Evolutionary conservation across 2,329 filamentous ascomycete species (phyloP), one percentile per base, ranked within the genome.

Genomic region (Coniochaeta hoffmannii): DNA sequence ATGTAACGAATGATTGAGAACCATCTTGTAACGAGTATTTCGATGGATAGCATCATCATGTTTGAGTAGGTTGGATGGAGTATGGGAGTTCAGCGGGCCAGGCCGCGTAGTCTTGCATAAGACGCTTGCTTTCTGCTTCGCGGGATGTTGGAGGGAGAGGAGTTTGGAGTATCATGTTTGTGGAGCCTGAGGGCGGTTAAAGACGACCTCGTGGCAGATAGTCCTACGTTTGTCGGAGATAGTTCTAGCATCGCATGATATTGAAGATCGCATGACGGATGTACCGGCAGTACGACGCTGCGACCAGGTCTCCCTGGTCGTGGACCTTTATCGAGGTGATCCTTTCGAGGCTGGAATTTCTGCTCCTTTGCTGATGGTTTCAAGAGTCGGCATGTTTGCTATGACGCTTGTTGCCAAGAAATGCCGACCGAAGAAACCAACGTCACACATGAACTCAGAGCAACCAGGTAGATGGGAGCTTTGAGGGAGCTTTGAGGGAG

Each of bases 121-220:
- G 12, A 36, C n/a, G n/a, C n/a, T n/a, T n/a, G n/a, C n/a, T 14
- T 19, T 9, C 41, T 22, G 22, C 11, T 26, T 46, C 19, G 24
- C 41, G 41, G 41, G 22, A 46, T 46, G 41, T 46, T 19, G 41
- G 41, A 36, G 34, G 34, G 4, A n/a, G n/a, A n/a, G 34, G 34
- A 46, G 41, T 46, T 28, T 24, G 41, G 41, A 46, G 41, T 46
- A 28, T 46, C 41, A 46, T 26, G 41, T 46, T n/a, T 46, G 41
- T 46, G 41, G 41, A 46, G 41, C 41, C 41, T 19, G 36, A 46
- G 41, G n/a, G 41, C 41, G 41, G 41, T 28, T 46, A 46, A 46
- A 46, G 2, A 14, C 24, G 11, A 19, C 41, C 4, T 28, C 5
- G 41, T 22, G 41, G 41, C 41, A 46, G 41, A 28, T 15, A 28